Base-by-base conservation (phyloP, 345 rosid genomes). In the Mercurialis annua region DNA sequence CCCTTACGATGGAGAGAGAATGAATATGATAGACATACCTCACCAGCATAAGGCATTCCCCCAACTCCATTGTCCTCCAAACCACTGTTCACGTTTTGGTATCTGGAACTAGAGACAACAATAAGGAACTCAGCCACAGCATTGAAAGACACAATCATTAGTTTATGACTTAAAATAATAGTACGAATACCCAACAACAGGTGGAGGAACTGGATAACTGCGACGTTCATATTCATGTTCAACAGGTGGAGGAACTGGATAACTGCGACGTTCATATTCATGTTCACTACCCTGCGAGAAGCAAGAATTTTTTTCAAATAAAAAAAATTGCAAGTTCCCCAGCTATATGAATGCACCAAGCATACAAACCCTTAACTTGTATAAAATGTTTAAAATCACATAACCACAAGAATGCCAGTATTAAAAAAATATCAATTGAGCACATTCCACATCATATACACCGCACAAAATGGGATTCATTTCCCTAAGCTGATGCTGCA, bases 201-300 rank as follows among this genome's bases (percentile, higher is more conserved):
- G 49, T 64, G 82, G 79, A 48, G 73, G 83, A 65, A 66, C 59
- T n/a, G 77, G 76, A 76, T 79, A 79, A 62, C 70, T 81, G 56
- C 30, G 80, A 42, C 69, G 71, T 50, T 83, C 90, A 50, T 77
- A 63, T 36, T 80, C 83, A 68, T 42, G 77, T 73, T 71, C 62
- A 38, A n/a, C n/a, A n/a, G n/a, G n/a, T n/a, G n/a, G n/a, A n/a
- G 73, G 83, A 65, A 66, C 59, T n/a, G 77, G 76, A 76, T 79
- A 79, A 62, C 70, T 81, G 56, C 30, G 80, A 42, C 69, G 71
- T 50, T 83, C 90, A 50, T 77, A 63, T 36, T 80, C 83, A 68
- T 42, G 77, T 73, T 71, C 62, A 38, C 74, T 82, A 72, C 68
- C 84, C 87, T 83, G 74, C 76, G 80, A 40, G 74, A 71, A 68